Evolutionary conservation across 331 rosid genomes (phyloP), one percentile per base, ranked within the genome.

Genomic region (Acacia concinna): DNA sequence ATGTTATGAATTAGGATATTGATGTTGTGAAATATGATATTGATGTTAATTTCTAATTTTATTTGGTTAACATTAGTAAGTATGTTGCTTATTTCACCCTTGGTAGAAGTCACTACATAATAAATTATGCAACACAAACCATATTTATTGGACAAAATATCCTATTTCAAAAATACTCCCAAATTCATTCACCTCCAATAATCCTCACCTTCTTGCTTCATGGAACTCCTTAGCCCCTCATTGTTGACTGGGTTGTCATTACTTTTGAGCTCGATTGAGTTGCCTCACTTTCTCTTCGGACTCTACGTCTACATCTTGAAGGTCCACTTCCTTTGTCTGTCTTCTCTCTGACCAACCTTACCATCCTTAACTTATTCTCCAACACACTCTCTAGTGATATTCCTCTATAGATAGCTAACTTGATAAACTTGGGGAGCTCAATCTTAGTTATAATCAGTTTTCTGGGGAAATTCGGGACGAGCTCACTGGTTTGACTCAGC

Each of bases 211-310:
- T 46, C 87, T 96, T 1, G 14, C 85, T 47, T 85, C 92, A 1
- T 96, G 99, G 98, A 83, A 78, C 79, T 27, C 71, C 1, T 69
- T 89, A 23, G 78, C 83, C 18, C 83, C 90, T 0, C 91, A 88
- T 85, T 96, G 99, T n/a, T 75, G 11, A 77, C 81, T 96, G 99
- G 99, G 46, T 82, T 12, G 99, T 97, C 9, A 89, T 96, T 14
- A 57, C 88, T 1, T 96, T 98, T 77, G 82, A 77, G 52, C 87
- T 81, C 32, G 97, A 92, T 76, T 92, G 90, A 82, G 97, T 91
- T 84, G 82, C 82, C 76, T 78, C 85, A 25, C 89, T 96, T 63
- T 38, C 86, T 62, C 94, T 96, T 27, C 87, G 97, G 0, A 12
- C 86, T n/a, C n/a, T n/a, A n/a, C n/a, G n/a, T 28, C 69, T 1